Evolutionary conservation across 164 flowering plant genomes (phyloP).

Genomic region (Dillenia turbinata): DNA sequence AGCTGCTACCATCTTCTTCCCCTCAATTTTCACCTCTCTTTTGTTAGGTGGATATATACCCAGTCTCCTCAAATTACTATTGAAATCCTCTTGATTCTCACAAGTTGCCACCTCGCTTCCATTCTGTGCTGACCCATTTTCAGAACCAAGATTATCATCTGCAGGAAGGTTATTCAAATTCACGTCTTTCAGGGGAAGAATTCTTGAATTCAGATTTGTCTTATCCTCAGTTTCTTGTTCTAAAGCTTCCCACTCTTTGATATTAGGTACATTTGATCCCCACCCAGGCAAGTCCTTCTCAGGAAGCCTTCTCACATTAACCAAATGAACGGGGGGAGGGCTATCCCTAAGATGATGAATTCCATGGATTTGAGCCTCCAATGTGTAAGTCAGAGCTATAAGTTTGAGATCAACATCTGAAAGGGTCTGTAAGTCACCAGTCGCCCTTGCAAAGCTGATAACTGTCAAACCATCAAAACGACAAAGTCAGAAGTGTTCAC

Average conservation of each 20-base stretch:
- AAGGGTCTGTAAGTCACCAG: constrained; percentile 93
- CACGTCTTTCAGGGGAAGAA: constrained; percentile 73
- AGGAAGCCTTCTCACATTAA: constrained; percentile 71
- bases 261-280: constrained; percentile 90
- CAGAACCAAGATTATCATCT: constrained; percentile 22
- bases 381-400: constrained; percentile 79
- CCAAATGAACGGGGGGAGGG: constrained; percentile 76
- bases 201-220: constrained; percentile 46
- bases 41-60: constrained; percentile 41
- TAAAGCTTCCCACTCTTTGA: constrained; percentile 96
- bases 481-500: background rate
- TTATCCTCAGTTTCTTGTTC: constrained; percentile 47
- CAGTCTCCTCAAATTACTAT: constrained; percentile 18
- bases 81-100: constrained; percentile 32
- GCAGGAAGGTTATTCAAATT: constrained; percentile 40
- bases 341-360: constrained; percentile 64
- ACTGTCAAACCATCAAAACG: constrained; percentile 33
- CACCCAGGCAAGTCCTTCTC: constrained; percentile 96
- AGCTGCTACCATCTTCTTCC: constrained; percentile 76
- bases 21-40: constrained; percentile 65
- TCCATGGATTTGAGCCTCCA: constrained; percentile 89
- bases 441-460: constrained; percentile 77
- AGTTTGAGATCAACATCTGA: constrained; percentile 95
- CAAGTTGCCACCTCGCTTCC: constrained; percentile 21
- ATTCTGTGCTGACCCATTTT: constrained; percentile 26